Conservation (phyloP, 2,329 filamentous ascomycete genomes). For the Aspergillus fumigatiaffinis region DNA sequence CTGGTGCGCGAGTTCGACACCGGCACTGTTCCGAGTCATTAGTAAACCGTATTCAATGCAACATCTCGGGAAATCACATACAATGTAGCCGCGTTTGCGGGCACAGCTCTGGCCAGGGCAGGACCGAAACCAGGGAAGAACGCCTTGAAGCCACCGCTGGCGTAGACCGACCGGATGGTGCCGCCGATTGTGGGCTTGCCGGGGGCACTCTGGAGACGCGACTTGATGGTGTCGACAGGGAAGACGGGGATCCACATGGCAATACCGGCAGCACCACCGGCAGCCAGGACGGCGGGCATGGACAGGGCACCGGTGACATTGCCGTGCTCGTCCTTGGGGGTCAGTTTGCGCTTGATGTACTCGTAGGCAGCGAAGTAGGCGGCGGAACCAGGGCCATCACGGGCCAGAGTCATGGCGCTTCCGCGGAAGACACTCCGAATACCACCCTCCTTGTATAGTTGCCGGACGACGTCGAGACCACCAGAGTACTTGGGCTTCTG, state of each 20-base stretch:
- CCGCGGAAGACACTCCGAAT: slow-evolving; percentile 90
- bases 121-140: slow-evolving; percentile 98
- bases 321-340: slow-evolving; percentile 73
- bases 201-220: slow-evolving; percentile 83
- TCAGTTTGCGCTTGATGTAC: slow-evolving; percentile 82
- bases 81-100: slow-evolving; percentile 95
- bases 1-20: slow-evolving; percentile 50
- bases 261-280: slow-evolving; percentile 85
- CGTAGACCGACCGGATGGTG: slow-evolving; percentile 79
- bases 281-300: slow-evolving; percentile 75
- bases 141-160: slow-evolving; percentile 74
- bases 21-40: slow-evolving; percentile 31
- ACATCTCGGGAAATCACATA: slow-evolving; percentile 23
- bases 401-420: slow-evolving; percentile 81
- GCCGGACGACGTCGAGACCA: slow-evolving; percentile 83
- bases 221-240: slow-evolving; percentile 96
- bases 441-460: slow-evolving; percentile 88
- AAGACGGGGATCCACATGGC: slow-evolving; percentile 99
- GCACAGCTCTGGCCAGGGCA: slow-evolving; percentile 85
- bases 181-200: slow-evolving; percentile 76
- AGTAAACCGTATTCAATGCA: slow-evolving; percentile 3
- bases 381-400: slow-evolving; percentile 87
- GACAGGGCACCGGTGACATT: slow-evolving; percentile 73
- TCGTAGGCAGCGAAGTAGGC: slow-evolving; percentile 98
- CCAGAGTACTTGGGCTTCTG: slow-evolving; percentile 91